A percentile compares a stretch with the other conserved stretches of the same genome.
Conservation (phyloP, 495 filamentous ascomycete genomes). For the Polyplosphaeria fusca region DNA sequence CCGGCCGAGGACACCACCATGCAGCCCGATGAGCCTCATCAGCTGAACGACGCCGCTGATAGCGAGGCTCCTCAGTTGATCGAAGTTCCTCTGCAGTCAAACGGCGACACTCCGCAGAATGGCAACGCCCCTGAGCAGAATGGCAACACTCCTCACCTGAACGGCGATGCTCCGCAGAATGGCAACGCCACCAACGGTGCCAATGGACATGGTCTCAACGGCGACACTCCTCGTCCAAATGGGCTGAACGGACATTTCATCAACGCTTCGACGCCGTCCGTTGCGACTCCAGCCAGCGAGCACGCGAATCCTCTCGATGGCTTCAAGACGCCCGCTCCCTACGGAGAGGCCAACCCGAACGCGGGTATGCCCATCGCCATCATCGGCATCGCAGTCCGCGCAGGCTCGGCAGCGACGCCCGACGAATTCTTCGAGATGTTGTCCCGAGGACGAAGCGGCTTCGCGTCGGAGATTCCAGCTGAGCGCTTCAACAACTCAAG, state of each 20-base stretch:
- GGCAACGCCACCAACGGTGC: too few species aligned
- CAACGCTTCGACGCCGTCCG: too few species aligned
- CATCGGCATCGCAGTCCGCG: constrained; percentile 58
- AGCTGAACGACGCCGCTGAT: neutral
- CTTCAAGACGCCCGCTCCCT: neutral
- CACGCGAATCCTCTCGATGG: neutral
- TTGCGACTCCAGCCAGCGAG: neutral
- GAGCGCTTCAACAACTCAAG: constrained; percentile 1
- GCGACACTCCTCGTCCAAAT: too few species aligned
- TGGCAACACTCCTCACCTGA: too few species aligned
- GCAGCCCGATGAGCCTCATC: too few species aligned
- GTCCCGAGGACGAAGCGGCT: constrained; percentile 11
- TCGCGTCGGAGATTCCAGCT: constrained; percentile 1
- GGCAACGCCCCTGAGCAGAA: too few species aligned
- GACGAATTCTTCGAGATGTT: constrained; percentile 60
- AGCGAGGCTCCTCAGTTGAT: neutral
- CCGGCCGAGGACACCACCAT: neutral
- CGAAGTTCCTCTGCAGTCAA: too few species aligned
- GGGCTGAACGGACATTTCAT: too few species aligned
- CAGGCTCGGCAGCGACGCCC: constrained; percentile 52
- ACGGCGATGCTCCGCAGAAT: too few species aligned
- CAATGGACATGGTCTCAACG: too few species aligned
- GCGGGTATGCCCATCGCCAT: constrained; percentile 54
- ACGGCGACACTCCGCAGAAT: too few species aligned
- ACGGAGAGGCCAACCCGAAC: neutral